Evolutionary conservation across 306 rosid species (phyloP), one percentile per base, ranked within the genome.

Genomic region (Datisca glomerata): DNA sequence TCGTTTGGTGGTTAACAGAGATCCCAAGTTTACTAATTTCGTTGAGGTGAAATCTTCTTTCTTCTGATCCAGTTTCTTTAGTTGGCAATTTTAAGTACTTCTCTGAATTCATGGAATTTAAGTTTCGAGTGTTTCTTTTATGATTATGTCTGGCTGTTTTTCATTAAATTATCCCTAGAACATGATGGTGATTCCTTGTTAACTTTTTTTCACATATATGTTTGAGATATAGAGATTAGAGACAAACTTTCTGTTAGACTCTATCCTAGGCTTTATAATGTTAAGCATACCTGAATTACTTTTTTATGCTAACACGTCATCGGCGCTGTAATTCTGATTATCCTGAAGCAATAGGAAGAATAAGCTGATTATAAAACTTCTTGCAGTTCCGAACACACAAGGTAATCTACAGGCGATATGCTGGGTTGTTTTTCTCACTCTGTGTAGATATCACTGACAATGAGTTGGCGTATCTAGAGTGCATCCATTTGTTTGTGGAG

Each of bases 391-490:
- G 98, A 11, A 89, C 98, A 1, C 86, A 89, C 72, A 89, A 89
- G 76, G 41, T 89, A 17, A 89, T 89, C 68, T 89, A 89, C 71
- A 68, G 98, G 80, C 59, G 98, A 63, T 89, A 89, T 46, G 98
- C 95, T 0, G 98, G 98, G 38, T 56, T 89, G 46, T 89, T 89
- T 69, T 89, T 89, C 86, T 89, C 98, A 0, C 86, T 89, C 2
- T 89, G 98, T 61, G 98, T 89, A 35, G 98, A 89, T 52, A 89
- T 89, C 51, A 89, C 98, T n/a, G 98, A 89, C 59, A 89, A 84
- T 20, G 98, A 89, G 65, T 41, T 89, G 77, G 98, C 95, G 0
- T 89, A 89, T 58, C 67, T 89, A 29, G 98, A 89, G 76, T 89
- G 91, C 68, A 89, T 89, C 51, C 98, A 89, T 75, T 70, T 89